phyloP scores from a whole-genome alignment of 192 early-diverging fungal genomes.

The Spizellomyces sp. region DNA sequence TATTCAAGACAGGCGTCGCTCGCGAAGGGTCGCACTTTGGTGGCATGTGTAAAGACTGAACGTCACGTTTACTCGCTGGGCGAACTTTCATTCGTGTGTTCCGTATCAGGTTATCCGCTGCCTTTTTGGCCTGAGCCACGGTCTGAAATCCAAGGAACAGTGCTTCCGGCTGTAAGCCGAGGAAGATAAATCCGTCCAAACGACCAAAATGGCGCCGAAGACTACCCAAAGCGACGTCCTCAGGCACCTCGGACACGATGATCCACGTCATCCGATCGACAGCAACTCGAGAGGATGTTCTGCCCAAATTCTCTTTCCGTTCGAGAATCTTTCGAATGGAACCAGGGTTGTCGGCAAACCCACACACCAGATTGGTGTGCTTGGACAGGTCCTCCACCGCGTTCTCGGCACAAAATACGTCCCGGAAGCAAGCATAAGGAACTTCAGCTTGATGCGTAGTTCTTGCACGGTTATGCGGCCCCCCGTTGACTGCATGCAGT shows the following conservation, averaged over 20 bases:
- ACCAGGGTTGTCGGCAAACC: slow-evolving; percentile 23
- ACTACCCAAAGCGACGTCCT: slow-evolving; percentile 10
- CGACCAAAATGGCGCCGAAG: slow-evolving; percentile 22
- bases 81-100: slow-evolving; percentile 13
- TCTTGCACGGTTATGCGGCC: slow-evolving; percentile 1
- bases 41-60: slow-evolving; percentile 10
- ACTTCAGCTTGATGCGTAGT: background rate
- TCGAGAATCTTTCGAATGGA: slow-evolving; percentile 21
- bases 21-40: background rate
- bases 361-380: slow-evolving; percentile 16
- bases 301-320: background rate
- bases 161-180: slow-evolving; percentile 22
- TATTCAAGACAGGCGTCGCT: background rate
- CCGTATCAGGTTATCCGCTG: background rate
- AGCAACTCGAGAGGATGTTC: background rate
- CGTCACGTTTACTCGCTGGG: too few species aligned
- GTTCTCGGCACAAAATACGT: slow-evolving; percentile 32
- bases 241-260: slow-evolving; percentile 15
- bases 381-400: slow-evolving; percentile 27
- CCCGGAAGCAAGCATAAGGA: slow-evolving; percentile 27
- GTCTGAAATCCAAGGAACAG: slow-evolving; percentile 13
- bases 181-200: slow-evolving; percentile 12
- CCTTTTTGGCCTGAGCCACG: background rate
- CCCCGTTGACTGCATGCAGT: background rate
- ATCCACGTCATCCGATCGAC: slow-evolving; percentile 16